These are phyloP conservation scores for Ustilago tritici DNA, from an alignment of 1,284 basidiomycete species.

Conservation along the genomic window DNA sequence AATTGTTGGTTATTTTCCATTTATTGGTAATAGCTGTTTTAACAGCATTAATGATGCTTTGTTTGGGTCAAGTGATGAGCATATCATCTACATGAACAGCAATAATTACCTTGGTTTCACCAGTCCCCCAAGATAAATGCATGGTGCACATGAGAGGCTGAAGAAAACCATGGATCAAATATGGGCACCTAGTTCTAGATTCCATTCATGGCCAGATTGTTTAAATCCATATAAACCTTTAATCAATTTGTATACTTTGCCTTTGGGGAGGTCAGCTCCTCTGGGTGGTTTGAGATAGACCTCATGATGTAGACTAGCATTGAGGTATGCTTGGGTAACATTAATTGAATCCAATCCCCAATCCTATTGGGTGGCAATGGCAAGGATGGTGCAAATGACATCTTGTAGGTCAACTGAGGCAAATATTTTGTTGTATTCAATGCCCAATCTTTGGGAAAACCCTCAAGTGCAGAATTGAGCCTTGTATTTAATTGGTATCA, in stretches of 20 bases:
- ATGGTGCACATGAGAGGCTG: no score
- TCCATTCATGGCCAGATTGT: neutral
- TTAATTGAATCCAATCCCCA: neutral
- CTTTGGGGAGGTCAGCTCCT: neutral
- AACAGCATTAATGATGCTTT: no score
- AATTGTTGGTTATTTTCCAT: no score
- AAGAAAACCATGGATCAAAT: no score
- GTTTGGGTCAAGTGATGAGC: no score
- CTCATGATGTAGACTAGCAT: neutral
- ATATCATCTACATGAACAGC: no score
- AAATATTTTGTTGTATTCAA: neutral
- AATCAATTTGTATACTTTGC: neutral
- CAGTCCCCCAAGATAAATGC: no score
- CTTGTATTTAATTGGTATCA: neutral
- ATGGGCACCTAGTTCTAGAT: neutral
- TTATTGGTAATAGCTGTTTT: no score
- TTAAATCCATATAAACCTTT: neutral
- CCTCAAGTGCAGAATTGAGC: neutral
- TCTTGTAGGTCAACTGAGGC: neutral
- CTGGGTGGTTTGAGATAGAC: neutral
- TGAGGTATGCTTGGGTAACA: neutral
- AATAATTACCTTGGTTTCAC: no score
- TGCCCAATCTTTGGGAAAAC: neutral
- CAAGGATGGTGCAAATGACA: neutral
- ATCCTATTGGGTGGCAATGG: neutral